Percentiles rank a stretch among this genome's conserved stretches.
Evolutionary conservation across 2,329 filamentous ascomycete species (phyloP).

Genomic region (Pseudogymnoascus sp.): DNA sequence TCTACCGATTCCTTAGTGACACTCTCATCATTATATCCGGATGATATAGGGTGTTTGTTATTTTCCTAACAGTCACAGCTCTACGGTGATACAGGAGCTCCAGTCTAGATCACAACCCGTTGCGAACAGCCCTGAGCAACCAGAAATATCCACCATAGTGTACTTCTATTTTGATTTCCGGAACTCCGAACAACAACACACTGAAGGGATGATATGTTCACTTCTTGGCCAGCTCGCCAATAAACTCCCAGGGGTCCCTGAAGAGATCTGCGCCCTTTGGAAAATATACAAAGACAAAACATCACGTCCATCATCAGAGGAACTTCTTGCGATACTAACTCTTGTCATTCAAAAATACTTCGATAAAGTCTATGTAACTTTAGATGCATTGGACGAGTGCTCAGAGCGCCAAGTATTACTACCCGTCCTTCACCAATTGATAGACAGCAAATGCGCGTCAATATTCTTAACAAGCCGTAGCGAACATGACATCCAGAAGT

Average conservation of each 20-base stretch:
- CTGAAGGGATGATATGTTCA: not conserved
- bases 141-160: not conserved
- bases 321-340: not conserved
- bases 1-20: not conserved
- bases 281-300: not conserved
- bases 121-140: not conserved
- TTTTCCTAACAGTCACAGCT: not conserved
- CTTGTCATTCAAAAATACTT: not conserved
- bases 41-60: not conserved
- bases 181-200: not conserved
- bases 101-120: not conserved
- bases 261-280: not conserved
- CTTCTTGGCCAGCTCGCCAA: not conserved
- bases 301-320: not conserved
- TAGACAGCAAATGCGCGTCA: not conserved
- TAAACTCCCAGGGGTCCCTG: not conserved
- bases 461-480: not conserved
- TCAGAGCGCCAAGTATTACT: not conserved
- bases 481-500: not conserved
- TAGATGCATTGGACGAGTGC: not conserved
- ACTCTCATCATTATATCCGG: not conserved
- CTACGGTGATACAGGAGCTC: not conserved
- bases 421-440: not conserved
- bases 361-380: not conserved
- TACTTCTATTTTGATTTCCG: not conserved